phyloP scores from a whole-genome alignment of 805 yeast species.

The Wickerhamiella galacta region DNA sequence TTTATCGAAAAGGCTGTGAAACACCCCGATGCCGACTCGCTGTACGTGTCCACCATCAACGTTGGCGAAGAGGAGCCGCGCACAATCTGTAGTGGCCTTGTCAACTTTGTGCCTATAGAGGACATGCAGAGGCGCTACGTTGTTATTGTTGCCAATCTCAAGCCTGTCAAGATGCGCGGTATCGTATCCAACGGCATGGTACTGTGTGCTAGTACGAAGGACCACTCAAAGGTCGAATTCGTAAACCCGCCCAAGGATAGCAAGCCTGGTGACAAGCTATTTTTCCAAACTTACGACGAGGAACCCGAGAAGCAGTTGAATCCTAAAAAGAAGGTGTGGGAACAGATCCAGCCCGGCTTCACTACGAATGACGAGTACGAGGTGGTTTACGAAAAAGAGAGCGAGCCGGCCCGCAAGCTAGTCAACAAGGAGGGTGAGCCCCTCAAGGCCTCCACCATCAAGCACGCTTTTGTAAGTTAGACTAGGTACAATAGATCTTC shows the following conservation, averaged over 20 bases:
- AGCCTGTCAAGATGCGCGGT: conserved; percentile 97
- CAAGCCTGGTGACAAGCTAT: conserved; percentile 89
- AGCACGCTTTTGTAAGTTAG: conserved; percentile 65
- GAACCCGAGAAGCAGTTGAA: conserved; percentile 82
- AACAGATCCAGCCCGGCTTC: conserved; percentile 81
- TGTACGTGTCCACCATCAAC: conserved; percentile 91
- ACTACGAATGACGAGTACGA: conserved; percentile 60
- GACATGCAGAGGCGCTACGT: conserved; percentile 91
- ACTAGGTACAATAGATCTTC: background rate
- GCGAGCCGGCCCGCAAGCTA: conserved; percentile 54
- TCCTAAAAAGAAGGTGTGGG: conserved; percentile 98
- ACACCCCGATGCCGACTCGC: conserved; percentile 95
- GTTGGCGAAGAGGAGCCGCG: conserved; percentile 96
- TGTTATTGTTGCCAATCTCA: conserved; percentile 84
- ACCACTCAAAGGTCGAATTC: conserved; percentile 61
- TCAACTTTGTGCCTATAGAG: conserved; percentile 73
- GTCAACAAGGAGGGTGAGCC: conserved; percentile 66
- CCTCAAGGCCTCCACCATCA: conserved; percentile 57
- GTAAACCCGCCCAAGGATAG: conserved; percentile 89
- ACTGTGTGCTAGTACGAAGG: conserved; percentile 56
- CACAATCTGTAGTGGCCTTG: conserved; percentile 95
- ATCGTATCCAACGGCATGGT: conserved; percentile 94
- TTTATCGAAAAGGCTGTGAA: conserved; percentile 89
- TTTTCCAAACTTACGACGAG: conserved; percentile 81
- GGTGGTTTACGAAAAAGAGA: conserved; percentile 64